A percentile compares a stretch with the other conserved stretches of the same genome.
Evolutionary conservation across 345 rosid genomes (phyloP).

Genomic region (Brassica napus): DNA sequence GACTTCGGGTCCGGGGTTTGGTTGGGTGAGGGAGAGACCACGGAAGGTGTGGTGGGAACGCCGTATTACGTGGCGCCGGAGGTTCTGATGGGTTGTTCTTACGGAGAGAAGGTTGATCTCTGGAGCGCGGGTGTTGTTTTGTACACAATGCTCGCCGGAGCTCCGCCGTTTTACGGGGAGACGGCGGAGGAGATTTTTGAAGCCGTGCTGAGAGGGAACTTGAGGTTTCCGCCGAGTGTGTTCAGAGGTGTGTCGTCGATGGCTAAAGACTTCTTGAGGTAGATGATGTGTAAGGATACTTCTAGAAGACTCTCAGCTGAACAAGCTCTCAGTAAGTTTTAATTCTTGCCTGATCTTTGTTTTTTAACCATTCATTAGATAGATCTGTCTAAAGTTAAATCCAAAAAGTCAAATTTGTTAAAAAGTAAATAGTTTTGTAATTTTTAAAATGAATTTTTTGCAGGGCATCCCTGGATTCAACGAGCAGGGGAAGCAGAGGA

Average conservation of each 20-base stretch:
- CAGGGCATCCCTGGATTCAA: conserved; percentile 71
- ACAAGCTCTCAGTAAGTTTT: conserved; percentile 68
- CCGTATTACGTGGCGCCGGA: conserved; percentile 91
- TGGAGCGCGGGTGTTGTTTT: conserved; percentile 82
- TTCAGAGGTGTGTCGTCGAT: conserved; percentile 52
- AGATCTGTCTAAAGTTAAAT: neutral
- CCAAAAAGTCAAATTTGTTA: neutral
- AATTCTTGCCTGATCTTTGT: neutral
- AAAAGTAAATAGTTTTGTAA: neutral
- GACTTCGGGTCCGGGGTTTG: conserved; percentile 74
- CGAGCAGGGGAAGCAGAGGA: conserved; percentile 52
- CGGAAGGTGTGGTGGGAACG: conserved; percentile 68
- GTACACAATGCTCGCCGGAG: conserved; percentile 73
- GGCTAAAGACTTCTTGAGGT: conserved; percentile 76
- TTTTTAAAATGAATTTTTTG: neutral
- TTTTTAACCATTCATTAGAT: neutral
- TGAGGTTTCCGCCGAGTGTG: conserved; percentile 58
- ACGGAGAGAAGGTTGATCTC: conserved; percentile 66
- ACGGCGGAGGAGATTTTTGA: conserved; percentile 61
- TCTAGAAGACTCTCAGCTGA: conserved; percentile 71
- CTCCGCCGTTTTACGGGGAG: conserved; percentile 74
- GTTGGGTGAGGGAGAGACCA: conserved; percentile 40
- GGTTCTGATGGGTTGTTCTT: conserved; percentile 60
- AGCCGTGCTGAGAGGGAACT: conserved; percentile 60
- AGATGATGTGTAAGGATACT: conserved; percentile 70